Evolutionary conservation across 2,329 filamentous ascomycete species (phyloP).

Genomic region (Neurospora sp.): DNA sequence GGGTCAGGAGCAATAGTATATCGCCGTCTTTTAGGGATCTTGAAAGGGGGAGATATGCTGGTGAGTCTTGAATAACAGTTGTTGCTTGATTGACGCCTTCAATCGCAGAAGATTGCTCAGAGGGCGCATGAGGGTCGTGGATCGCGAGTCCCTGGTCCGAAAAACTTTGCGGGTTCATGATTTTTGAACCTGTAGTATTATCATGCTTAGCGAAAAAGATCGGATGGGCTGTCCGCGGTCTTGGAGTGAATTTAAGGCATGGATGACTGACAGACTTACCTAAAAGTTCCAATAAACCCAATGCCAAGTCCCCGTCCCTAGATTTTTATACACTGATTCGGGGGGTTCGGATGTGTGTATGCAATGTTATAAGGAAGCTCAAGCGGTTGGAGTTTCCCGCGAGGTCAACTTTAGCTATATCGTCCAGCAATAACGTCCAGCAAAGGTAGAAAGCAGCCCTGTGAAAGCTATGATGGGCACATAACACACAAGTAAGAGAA

Average conservation of each 20-base stretch:
- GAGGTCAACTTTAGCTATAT: background rate
- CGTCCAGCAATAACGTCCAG: background rate
- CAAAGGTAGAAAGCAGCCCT: background rate
- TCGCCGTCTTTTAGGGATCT: conserved; percentile 37
- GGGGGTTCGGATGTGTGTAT: background rate
- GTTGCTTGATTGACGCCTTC: conserved; percentile 11
- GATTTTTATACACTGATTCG: background rate
- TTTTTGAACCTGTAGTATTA: background rate
- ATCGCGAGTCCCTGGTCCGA: background rate
- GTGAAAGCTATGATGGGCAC: background rate
- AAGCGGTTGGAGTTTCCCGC: background rate
- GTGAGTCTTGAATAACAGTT: conserved; percentile 30
- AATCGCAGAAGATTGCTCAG: conserved; percentile 5
- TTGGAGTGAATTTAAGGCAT: background rate
- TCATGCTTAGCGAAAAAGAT: background rate
- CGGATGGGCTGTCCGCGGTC: background rate
- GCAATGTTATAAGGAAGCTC: background rate
- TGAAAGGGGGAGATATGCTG: conserved; percentile 36
- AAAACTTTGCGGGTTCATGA: background rate
- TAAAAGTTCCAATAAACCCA: background rate
- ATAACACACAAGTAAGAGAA: background rate
- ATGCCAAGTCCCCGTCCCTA: background rate
- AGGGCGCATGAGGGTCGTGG: conserved; percentile 9
- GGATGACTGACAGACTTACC: background rate
- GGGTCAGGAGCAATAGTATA: conserved; percentile 52